phyloP scores from a whole-genome alignment of 1,284 basidiomycete genomes.

The Afroboletus lepidellus region DNA sequence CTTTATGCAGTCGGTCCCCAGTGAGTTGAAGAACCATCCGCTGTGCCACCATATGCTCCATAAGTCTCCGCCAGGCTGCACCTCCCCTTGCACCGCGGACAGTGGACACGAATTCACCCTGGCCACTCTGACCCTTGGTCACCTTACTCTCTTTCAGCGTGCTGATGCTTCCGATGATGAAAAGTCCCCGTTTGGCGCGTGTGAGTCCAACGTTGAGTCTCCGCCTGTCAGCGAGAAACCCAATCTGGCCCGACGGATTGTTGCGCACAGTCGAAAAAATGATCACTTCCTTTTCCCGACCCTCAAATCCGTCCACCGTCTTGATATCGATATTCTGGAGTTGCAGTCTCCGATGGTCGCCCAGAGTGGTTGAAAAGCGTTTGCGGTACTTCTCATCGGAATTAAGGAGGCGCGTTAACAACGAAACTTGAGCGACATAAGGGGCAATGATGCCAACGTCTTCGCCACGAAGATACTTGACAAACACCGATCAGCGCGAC shows the following conservation, averaged over 20 bases:
- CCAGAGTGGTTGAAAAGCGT: slow-evolving; percentile 60
- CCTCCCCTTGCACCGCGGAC: slow-evolving; percentile 43
- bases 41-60: slow-evolving; percentile 49
- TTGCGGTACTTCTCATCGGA: slow-evolving; percentile 46
- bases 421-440: slow-evolving; percentile 78
- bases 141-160: slow-evolving; percentile 59
- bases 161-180: slow-evolving; percentile 75
- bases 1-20: slow-evolving; percentile 43
- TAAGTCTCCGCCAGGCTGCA: slow-evolving; percentile 61
- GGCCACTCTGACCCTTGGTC: slow-evolving; percentile 17
- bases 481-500: slow-evolving; percentile 16
- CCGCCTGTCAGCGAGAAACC: slow-evolving; percentile 87
- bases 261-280: slow-evolving; percentile 89
- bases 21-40: slow-evolving; percentile 52
- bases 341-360: slow-evolving; percentile 62
- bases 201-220: slow-evolving; percentile 89
- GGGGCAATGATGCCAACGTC: slow-evolving; percentile 90
- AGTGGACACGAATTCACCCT: slow-evolving; percentile 13
- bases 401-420: slow-evolving; percentile 64
- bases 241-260: slow-evolving; percentile 72
- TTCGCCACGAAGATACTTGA: slow-evolving; percentile 58
- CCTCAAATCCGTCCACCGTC: slow-evolving; percentile 93
- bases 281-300: slow-evolving; percentile 89
- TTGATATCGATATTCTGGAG: slow-evolving; percentile 73
- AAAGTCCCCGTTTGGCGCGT: slow-evolving; percentile 78